These are phyloP conservation scores for Penicillium polonicum DNA, from an alignment of 2,329 filamentous ascomycete genomes.

Conservation along the genomic window DNA sequence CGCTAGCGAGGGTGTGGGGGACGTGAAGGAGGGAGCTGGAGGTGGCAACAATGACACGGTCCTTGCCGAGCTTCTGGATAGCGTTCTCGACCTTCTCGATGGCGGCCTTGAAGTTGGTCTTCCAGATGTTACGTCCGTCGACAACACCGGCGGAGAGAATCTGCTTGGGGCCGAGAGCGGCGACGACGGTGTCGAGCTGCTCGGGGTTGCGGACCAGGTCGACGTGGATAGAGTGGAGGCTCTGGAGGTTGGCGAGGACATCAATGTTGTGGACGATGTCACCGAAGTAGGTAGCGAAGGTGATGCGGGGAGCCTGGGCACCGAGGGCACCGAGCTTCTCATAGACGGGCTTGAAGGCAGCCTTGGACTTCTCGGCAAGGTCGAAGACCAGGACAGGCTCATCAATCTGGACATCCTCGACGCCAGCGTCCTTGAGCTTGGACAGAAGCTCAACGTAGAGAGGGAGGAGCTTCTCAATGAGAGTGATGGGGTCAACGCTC, in stretches of 20 bases:
- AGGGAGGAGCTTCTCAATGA: conserved; percentile 89
- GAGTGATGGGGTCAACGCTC: conserved; percentile 86
- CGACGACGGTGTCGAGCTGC: conserved; percentile 84
- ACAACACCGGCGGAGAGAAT: conserved; percentile 93
- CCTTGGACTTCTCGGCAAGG: conserved; percentile 84
- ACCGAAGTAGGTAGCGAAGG: conserved; percentile 97
- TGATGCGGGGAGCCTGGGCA: conserved; percentile 78
- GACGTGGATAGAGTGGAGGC: conserved; percentile 82
- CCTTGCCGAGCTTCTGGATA: conserved; percentile 93
- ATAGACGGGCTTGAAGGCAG: conserved; percentile 96
- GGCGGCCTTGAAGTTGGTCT: conserved; percentile 97
- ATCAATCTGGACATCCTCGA: conserved; percentile 95
- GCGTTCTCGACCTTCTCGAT: conserved; percentile 88
- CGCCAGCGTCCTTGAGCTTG: conserved; percentile 94
- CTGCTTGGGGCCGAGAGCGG: conserved; percentile 82
- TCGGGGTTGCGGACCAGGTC: conserved; percentile 98
- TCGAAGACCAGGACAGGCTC: conserved; percentile 97
- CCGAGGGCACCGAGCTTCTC: conserved; percentile 75
- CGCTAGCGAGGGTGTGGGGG: conserved; percentile 93
- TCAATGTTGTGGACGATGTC: conserved; percentile 99
- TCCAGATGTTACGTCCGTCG: conserved; percentile 99
- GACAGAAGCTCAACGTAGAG: conserved; percentile 90
- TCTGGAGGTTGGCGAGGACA: conserved; percentile 69
- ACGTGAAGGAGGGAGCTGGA: conserved; percentile 98
- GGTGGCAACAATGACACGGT: conserved; percentile 93